These are phyloP conservation scores for Cutaneotrichosporon dermatis DNA, from an alignment of 1,284 basidiomycete species.

Conservation along the genomic window DNA sequence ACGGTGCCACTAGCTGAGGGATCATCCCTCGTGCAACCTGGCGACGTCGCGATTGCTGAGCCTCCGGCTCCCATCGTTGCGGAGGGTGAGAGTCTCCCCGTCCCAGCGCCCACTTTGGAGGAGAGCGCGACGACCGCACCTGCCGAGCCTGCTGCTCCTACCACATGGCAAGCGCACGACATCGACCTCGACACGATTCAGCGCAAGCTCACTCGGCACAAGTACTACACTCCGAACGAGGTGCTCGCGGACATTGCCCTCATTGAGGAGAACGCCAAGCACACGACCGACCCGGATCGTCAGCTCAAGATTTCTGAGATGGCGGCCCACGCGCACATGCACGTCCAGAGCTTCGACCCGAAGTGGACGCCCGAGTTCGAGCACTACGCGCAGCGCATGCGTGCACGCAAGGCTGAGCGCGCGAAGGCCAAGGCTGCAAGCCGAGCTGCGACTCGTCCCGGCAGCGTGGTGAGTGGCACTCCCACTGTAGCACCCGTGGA, in stretches of 20 bases:
- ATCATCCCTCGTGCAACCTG: background rate
- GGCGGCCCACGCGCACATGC: conserved; percentile 78
- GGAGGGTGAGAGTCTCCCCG: background rate
- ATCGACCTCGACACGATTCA: conserved; percentile 92
- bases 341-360: conserved; percentile 78
- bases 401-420: conserved; percentile 56
- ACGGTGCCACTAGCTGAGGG: background rate
- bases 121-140: background rate
- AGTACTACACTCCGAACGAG: conserved; percentile 79
- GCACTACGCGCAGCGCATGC: conserved; percentile 78
- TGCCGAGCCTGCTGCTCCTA: background rate
- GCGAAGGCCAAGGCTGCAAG: conserved; percentile 69
- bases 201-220: conserved; percentile 73
- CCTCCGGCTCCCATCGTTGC: background rate
- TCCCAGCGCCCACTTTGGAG: background rate
- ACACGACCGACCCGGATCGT: conserved; percentile 67
- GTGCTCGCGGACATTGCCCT: conserved; percentile 84
- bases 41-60: background rate
- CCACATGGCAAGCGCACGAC: conserved; percentile 54
- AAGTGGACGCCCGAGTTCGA: conserved; percentile 79
- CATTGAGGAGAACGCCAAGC: conserved; percentile 82
- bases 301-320: conserved; percentile 81
- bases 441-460: conserved; percentile 59
- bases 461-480: background rate
- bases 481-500: too few species aligned